phyloP scores from a whole-genome alignment of 2,329 filamentous ascomycete species.

The Domatiomyces globalis region DNA sequence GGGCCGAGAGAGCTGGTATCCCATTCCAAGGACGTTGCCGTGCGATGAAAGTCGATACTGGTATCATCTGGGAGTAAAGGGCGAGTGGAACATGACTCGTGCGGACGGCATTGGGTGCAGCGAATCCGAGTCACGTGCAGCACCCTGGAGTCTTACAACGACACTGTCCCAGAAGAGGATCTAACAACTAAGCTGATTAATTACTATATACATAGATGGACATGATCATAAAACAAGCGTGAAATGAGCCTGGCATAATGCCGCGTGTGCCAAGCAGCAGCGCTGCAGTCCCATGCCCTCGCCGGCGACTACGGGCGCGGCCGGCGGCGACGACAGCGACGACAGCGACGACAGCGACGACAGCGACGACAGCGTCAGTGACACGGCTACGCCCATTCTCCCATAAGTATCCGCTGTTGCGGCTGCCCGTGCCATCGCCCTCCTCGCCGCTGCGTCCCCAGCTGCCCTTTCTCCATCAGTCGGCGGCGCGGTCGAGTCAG shows the following conservation, averaged over 20 bases:
- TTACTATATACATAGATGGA: too few relatives aligned
- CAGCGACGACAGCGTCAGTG: slow-evolving; percentile 1
- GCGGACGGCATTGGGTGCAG: too few relatives aligned
- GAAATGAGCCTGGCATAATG: background rate
- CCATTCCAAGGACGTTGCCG: too few relatives aligned
- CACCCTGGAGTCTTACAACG: background rate
- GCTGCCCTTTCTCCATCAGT: slow-evolving; percentile 49
- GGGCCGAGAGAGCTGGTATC: too few relatives aligned
- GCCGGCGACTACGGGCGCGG: background rate
- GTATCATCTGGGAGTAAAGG: too few relatives aligned
- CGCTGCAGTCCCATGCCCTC: background rate
- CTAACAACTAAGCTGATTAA: too few relatives aligned
- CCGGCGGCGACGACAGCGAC: background rate
- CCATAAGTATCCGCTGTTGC: slow-evolving; percentile 39
- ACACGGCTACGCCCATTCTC: slow-evolving; percentile 40
- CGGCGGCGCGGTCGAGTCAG: slow-evolving; percentile 39
- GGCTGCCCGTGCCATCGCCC: slow-evolving; percentile 34
- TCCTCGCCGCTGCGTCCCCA: slow-evolving; percentile 38
- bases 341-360: background rate
- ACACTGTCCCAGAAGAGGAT: too few relatives aligned
- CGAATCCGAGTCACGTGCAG: background rate
- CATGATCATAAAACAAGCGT: background rate
- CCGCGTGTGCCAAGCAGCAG: background rate
- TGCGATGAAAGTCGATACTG: too few relatives aligned
- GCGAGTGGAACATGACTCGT: background rate